Base-by-base conservation (phyloP, 2,329 filamentous ascomycete genomes). In the Juglanconis oblonga region DNA sequence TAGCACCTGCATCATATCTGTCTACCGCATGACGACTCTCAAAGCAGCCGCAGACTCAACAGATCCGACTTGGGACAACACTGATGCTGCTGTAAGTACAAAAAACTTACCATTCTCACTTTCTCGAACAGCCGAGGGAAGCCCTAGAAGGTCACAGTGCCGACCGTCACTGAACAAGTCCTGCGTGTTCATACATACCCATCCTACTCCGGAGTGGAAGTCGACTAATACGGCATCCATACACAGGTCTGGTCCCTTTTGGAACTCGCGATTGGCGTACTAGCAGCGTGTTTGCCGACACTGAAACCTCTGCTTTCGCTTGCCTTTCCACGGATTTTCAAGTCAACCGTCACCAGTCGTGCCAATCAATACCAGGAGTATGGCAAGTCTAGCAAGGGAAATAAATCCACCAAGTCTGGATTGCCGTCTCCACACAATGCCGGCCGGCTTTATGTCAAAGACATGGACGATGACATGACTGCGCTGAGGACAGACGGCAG, bases 211-310 rank as follows among this genome's bases (percentile, higher is more conserved):
- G 24, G 24, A 24, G 24, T 24, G 24, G 24, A 17, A 17, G 4
- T 7, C 9, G 13, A 47, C 44, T 47, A 29, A 47, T n/a, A 5
- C 9, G 44, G n/a, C 17, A 17, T 17, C 17, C 4, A 14, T 6
- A n/a, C n/a, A n/a, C n/a, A 47, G 44, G 44, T 68, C n/a, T 72
- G 69, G 70, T 71, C 70, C 2, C 66, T 68, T 44, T 64, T 71
- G 8, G 70, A 72, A 58, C 60, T 71, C 51, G 65, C 64, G 17
- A 68, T 68, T 8, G 68, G 68, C 6, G 67, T 71, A 8, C 47
- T 69, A 5, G 67, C 68, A 5, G 68, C 68, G 1, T 68, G 67
- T 51, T 63, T 71, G 11, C 70, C 70, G 2, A 71, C 70, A 2
- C 67, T 72, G 1, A 67, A 67, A 10, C 70, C 70, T 0, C 63